phyloP scores from a whole-genome alignment of 495 filamentous ascomycete species.

The Penicillium egyptiacum region DNA sequence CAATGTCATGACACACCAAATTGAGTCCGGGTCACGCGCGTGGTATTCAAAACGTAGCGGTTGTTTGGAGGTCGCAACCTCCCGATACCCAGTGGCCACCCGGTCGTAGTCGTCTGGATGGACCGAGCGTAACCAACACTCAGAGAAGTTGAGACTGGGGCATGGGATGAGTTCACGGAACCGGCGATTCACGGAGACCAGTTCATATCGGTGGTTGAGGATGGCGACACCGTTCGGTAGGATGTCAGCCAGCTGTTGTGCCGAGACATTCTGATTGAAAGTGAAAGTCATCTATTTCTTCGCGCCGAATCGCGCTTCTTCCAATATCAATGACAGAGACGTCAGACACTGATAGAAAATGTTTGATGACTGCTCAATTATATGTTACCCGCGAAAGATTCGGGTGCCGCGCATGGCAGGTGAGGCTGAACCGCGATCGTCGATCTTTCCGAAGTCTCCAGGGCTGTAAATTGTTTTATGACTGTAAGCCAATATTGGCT shows the following conservation, averaged over 20 bases:
- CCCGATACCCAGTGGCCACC: conserved; percentile 14
- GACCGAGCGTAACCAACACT: conserved; percentile 23
- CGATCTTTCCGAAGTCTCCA: neutral
- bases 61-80: conserved; percentile 1
- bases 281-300: conserved; percentile 11
- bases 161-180: conserved; percentile 22
- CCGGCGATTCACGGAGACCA: conserved; percentile 22
- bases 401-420: neutral
- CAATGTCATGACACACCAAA: conserved; percentile 24
- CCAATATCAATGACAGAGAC: neutral
- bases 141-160: conserved; percentile 6
- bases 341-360: neutral
- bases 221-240: conserved; percentile 30
- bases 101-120: conserved; percentile 24
- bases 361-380: neutral
- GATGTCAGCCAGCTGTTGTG: conserved; percentile 32
- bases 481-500: neutral
- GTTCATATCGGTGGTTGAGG: conserved; percentile 22
- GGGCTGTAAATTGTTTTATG: too few species aligned
- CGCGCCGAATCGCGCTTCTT: neutral
- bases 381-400: neutral
- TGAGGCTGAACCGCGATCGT: neutral
- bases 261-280: conserved; percentile 18
- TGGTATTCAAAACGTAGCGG: conserved; percentile 28
- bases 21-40: conserved; percentile 5